phyloP scores from a whole-genome alignment of 2,329 filamentous ascomycete species.

The Colletotrichum orchidophilum region DNA sequence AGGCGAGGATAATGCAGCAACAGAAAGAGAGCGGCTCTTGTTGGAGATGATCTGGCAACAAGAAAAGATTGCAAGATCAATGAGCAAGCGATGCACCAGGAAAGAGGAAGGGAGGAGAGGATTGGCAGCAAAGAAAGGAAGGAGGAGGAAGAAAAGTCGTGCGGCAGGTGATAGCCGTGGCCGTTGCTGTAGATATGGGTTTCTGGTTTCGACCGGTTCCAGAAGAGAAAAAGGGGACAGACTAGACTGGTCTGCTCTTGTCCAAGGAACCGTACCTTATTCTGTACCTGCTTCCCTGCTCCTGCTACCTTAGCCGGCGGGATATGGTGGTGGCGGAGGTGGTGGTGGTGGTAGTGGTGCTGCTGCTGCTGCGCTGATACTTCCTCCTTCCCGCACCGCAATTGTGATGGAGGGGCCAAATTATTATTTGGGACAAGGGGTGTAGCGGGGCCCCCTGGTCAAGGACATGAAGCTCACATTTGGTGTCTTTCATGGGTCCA shows the following conservation, averaged over 20 bases:
- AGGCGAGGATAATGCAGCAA: conserved; percentile 10
- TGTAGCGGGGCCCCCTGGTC: conserved; percentile 27
- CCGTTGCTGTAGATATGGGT: conserved; percentile 35
- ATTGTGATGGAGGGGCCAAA: conserved; percentile 50
- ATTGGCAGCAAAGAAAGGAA: conserved; percentile 14
- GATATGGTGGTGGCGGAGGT: neutral
- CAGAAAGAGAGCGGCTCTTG: conserved; percentile 3
- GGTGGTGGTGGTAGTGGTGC: neutral
- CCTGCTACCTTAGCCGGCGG: neutral
- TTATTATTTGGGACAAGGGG: conserved; percentile 43
- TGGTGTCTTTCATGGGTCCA: neutral
- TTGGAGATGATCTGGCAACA: neutral
- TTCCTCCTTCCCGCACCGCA: conserved; percentile 7
- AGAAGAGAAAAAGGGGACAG: conserved; percentile 30
- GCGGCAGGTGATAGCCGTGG: conserved; percentile 5
- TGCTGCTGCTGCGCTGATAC: neutral
- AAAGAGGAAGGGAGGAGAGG: neutral
- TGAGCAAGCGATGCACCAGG: neutral
- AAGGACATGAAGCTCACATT: neutral
- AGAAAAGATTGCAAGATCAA: conserved; percentile 1
- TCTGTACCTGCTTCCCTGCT: neutral
- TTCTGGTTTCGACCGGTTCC: conserved; percentile 20
- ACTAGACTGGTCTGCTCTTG: neutral
- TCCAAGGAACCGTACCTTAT: no score
- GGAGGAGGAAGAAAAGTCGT: neutral